Evolutionary conservation across 139 green algal species (phyloP), one percentile per base, ranked within the genome.

Genomic region (Chlamydomonas sphaeroides): DNA sequence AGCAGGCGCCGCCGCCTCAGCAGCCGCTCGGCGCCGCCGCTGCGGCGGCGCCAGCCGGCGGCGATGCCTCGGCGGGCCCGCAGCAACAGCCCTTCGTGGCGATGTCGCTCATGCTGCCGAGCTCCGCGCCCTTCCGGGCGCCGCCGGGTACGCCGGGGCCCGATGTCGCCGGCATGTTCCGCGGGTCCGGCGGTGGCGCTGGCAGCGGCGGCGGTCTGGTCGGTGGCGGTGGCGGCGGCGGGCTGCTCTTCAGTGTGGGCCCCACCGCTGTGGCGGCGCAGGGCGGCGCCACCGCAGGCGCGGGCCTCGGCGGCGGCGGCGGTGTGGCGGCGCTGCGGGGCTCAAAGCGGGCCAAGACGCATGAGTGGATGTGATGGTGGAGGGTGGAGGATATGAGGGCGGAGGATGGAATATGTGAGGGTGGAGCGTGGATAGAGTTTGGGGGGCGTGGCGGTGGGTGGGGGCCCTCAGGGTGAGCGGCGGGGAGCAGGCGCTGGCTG

Each of bases 191-290:
- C 11, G 42, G 66, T 3, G 28, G 39, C 39, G 41, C 32, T 5
- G 38, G 2, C 18, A 23, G 48, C 4, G 45, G 69, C n/a, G 48
- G 25, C 7, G 36, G 36, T n/a, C n/a, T n/a, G 2, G 73, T 33
- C 0, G 73, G 73, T 3, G 59, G 39, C 5, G 75, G 75, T 8
- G 74, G 75, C 61, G 75, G 41, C 8, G 59, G 59, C 32, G 75
- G 42, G 23, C 59, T 82, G 62, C 62, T 82, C 25, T 82, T 82
- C 63, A 82, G 75, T 42, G 63, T 82, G 25, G 75, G 75, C 26
- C 42, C 61, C 2, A n/a, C 38, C 11, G 63, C 25, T 5, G 61
- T 45, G 28, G 38, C 59, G 59, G 38, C 74, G 23, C 59, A 25
- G 5, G 39, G 38, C 0, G 38, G 14, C 17, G 21, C 15, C 18